Evolutionary conservation across 176 grass and related monocot species (phyloP), one percentile per base, ranked within the genome.

Genomic region (Rhynchospora tenuis): DNA sequence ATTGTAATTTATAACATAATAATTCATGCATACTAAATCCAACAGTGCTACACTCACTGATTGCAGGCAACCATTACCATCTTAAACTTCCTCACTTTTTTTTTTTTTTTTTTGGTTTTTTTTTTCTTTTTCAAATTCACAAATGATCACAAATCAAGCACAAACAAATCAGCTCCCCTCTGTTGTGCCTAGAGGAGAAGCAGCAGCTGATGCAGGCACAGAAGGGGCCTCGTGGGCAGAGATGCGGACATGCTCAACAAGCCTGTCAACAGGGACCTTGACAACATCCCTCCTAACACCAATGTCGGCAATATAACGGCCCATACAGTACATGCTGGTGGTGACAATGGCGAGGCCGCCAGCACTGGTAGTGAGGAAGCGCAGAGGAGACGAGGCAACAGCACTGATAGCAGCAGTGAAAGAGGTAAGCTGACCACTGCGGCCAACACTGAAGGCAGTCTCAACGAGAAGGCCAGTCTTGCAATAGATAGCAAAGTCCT

Each of bases 401-500:
- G 89, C 86, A 2, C 69, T 87, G 29, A 93, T 45, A 0, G 87
- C 91, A 59, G 94, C 91, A 0, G 77, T 88, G 72, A 97, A n/a
- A 2, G 94, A 93, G 3, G 86, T 85, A 4, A 93, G 68, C 83
- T 97, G 94, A 38, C 94, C 94, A 9, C 94, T 97, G n/a, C 89
- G 83, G 10, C 94, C 94, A 11, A 94, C 88, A 2, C 92, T 92
- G 81, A 85, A 93, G 26, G 65, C 64, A 1, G 94, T 93, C 81
- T 86, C 88, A 2, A 97, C 87, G 11, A 97, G 90, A 71, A 97
- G 73, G 2, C 92, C 92, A 0, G 94, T 97, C 87, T 97, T 97
- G 85, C 88, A 97, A 82, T 94, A 97, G 33, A 97, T 94, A 0
- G 94, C 92, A 1, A 97, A 97, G 80, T 94, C 94, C 88, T 97